Evolutionary conservation across 352 stramenopile species (phyloP), one percentile per base, ranked within the genome.

Genomic region (Thalassiosira exigua): DNA sequence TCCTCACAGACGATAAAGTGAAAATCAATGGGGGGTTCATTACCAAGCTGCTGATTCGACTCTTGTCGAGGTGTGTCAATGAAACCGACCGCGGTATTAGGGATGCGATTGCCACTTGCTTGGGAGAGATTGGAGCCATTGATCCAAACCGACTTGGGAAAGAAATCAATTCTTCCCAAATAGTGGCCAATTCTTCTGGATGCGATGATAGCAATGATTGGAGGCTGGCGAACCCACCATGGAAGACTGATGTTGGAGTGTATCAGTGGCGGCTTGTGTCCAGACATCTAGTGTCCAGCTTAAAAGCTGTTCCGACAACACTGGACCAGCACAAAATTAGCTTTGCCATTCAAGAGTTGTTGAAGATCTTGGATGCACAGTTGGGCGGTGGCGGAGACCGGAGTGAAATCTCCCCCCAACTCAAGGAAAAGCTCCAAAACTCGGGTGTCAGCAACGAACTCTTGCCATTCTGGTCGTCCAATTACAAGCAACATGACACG

Each of bases 291-390:
- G 89, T 93, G 44, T 71, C 66, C n/a, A 68, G 74, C 4, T 71
- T 95, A 24, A 93, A 88, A 75, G 86, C 86, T 41, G 82, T 88
- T 14, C 33, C 74, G 5, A 82, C 76, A 14, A 76, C 79, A 29
- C 54, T 86, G 30, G 90, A 94, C 60, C 90, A 95, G 59, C 75
- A 93, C 59, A 95, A 94, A 64, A 87, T 95, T 76, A 86, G 74
- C 30, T 93, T 91, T 79, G 79, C 85, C n/a, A 93, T 95, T 60
- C 90, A 95, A 67, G 85, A 94, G 69, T 39, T 93, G 24, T 67
- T 95, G 27, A 74, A 81, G 50, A 41, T 92, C 26, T 66, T 93
- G 21, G 75, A 93, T 78, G 41, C 64, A 41, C 75, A 66, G 52
- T n/a, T 75, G 19, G 60, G 48, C 53, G 62, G 58, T 27, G 44